Base-by-base conservation (phyloP, 2,329 filamentous ascomycete genomes). In the Colletotrichum sp. region DNA sequence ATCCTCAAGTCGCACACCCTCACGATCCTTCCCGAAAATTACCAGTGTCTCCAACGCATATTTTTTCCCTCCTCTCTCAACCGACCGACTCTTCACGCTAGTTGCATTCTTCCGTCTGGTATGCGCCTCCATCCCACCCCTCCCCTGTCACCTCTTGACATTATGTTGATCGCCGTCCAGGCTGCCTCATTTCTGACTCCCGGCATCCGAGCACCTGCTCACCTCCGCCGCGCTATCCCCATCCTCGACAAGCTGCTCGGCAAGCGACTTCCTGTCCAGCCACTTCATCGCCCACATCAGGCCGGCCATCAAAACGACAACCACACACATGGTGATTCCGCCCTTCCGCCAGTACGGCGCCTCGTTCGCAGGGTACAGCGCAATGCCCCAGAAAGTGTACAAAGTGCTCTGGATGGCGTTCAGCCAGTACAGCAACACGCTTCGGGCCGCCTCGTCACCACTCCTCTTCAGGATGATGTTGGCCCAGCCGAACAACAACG, bases 361-460 rank as follows among this genome's bases (percentile, higher is more conserved):
- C 74, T 88, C 85, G 7, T 81, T 82, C 1, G 85, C 86, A 15
- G 85, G 81, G 61, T 88, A 88, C 9, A 88, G 77, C 0, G 82
- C 79, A 7, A 88, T 86, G 0, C 86, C 87, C 86, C 87, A 88
- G 65, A 87, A 88, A 0, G 87, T 87, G 76, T 86, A 88, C 30
- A 88, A 74, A 1, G 85, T 79, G 57, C 83, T 83, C 16, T 84
- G 83, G 4, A 83, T 82, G 29, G 84, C 83, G 13, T 85, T 86
- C 85, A 88, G 87, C 0, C 82, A 81, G 55, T 84, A 85, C 0
- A 88, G 77, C 0, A 84, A 85, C 4, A 88, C 82, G 13, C 83
- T 84, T 13, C 87, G 80, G 0, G 82, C 77, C 2, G 86, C 86
- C 72, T 88, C 86, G 19, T 88, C 87, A 8, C 68, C 68, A 15